Evolutionary conservation across 805 yeast genomes (phyloP), one percentile per base, ranked within the genome.

Genomic region (Ogataea pini): DNA sequence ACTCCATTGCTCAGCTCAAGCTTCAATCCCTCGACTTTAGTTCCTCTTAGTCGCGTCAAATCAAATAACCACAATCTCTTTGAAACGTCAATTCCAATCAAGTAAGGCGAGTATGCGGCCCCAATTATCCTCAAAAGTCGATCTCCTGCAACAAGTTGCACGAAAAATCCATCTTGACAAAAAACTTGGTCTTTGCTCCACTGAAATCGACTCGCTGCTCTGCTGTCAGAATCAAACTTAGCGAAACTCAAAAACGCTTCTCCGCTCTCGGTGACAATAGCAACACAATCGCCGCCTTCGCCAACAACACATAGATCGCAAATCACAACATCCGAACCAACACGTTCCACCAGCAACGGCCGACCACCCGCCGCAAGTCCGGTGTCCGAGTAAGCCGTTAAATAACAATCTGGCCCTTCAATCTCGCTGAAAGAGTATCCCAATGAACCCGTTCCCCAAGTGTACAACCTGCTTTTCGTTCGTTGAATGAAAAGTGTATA

Each of bases 361-460:
- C n/a, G 38, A 7, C 54, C 54, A 5, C 49, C 54, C 5, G 46
- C 48, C 4, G 45, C 47, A 4, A 43, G 42, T 7, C 47, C 50
- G 3, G 48, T 27, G 36, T 50, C 54, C 13, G 41, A 47, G 16
- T 47, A 47, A 8, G 46, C 38, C 25, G 46, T 31, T 22, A 42
- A 14, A 18, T 47, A 47, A 28, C 46, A 42, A 4, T 19, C 42
- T 3, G 24, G 46, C 2, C 45, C 45, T 14, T 32, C 42, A 17
- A 46, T 41, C 17, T 49, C 49, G 28, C 31, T 19, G 22, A 1
- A 80, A 25, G 52, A 49, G 25, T 49, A 49, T n/a, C 52, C 52
- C 24, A 49, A 32, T 8, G 52, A 44, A 7, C 52, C 52, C 7
- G 47, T 25, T 14, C 52, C 52, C 52, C 52, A 49, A 3, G 52